Evolutionary conservation across 1,284 basidiomycete genomes (phyloP).

Genomic region (Trametes pubescens): DNA sequence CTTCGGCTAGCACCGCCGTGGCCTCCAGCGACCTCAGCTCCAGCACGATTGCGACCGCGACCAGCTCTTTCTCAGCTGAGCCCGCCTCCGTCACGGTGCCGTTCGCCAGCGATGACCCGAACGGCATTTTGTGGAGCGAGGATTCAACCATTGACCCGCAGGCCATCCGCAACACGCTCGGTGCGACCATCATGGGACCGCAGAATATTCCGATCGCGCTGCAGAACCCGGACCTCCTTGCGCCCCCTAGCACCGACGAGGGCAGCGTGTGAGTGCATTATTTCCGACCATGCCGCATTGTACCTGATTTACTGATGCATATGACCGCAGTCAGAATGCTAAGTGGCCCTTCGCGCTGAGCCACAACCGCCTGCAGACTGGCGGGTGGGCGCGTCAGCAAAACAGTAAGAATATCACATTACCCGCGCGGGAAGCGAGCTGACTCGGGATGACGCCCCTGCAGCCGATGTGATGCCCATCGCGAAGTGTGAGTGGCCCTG

Average conservation of each 20-base stretch:
- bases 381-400: slow-evolving; percentile 78
- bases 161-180: slow-evolving; percentile 51
- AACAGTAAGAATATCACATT: slow-evolving; percentile 52
- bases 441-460: slow-evolving; percentile 31
- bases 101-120: slow-evolving; percentile 59
- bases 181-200: slow-evolving; percentile 64
- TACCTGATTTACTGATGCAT: neutral
- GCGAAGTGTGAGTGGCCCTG: slow-evolving; percentile 53
- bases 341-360: slow-evolving; percentile 79
- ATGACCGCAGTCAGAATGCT: slow-evolving; percentile 55
- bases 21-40: slow-evolving; percentile 16
- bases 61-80: slow-evolving; percentile 20
- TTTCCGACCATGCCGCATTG: neutral
- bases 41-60: slow-evolving; percentile 4
- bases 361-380: slow-evolving; percentile 72
- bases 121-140: slow-evolving; percentile 51
- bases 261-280: slow-evolving; percentile 61
- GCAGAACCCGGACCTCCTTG: slow-evolving; percentile 69
- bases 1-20: slow-evolving; percentile 7
- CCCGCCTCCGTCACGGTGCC: slow-evolving; percentile 48
- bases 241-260: slow-evolving; percentile 71
- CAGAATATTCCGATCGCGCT: slow-evolving; percentile 59
- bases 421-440: neutral
- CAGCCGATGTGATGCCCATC: slow-evolving; percentile 66
- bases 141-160: slow-evolving; percentile 40